Base-by-base conservation (phyloP, 108 stramenopile species). In the Nannochloropsis granulata region DNA sequence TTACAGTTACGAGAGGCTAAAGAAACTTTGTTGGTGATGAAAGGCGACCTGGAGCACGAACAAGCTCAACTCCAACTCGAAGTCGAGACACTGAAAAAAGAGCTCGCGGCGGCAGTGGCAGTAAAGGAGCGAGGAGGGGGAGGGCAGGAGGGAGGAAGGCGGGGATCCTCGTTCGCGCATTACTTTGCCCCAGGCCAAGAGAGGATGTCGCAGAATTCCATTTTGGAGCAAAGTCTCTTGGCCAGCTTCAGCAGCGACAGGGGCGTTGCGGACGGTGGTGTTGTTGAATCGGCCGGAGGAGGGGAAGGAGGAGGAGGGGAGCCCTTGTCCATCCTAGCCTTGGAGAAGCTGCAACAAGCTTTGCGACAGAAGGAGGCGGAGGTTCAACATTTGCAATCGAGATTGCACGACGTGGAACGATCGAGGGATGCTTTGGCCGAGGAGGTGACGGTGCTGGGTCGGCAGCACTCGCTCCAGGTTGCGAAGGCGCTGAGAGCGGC, bases 381-480 rank as follows among this genome's bases (percentile, higher is more conserved):
- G 11, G 10, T 7, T n/a, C 56, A 71, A 10, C 56, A 71, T 71
- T 71, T 71, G 56, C 56, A 71, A n/a, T 71, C 56, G 56, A 82
- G 85, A 14, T 45, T 86, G 3, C 81, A 86, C 24, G 85, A 78
- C 23, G 71, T 86, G 85, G 81, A 86, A 42, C 81, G 81, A 0
- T 82, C 82, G 19, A 44, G 85, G 23, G 82, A 86, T 80, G 85
- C 85, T 19, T 43, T 86, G 82, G 82, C 85, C 1, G 85, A 86
- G 11, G 85, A 86, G 23, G 85, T 86, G 12, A 78, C 85, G 13
- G 71, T 81, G 8, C 85, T 86, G 0, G 81, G 85, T 12, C n/a
- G 85, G 46, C 81, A 81, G 25, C 81, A 86, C 81, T 82, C 85
- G 13, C 78, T 82, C 45, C 85, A 82, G 25, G 71, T 78, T 24